Conservation (phyloP, 495 filamentous ascomycete genomes). For the Bacidia rubella region DNA sequence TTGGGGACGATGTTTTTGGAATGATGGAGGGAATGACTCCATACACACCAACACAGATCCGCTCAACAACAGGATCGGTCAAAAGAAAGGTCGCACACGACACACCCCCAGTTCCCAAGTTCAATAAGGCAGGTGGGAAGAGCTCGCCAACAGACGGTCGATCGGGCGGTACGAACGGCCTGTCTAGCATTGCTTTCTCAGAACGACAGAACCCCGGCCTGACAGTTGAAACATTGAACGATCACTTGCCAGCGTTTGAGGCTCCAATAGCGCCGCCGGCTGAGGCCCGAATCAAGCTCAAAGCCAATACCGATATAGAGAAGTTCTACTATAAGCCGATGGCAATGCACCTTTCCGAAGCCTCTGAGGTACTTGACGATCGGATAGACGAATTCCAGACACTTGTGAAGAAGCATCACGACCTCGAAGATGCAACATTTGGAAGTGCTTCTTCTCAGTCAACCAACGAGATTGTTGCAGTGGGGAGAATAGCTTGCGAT, state of each 20-base stretch:
- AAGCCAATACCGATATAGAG: slow-evolving; percentile 68
- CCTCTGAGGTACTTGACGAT: slow-evolving; percentile 85
- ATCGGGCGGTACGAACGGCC: slow-evolving; percentile 5
- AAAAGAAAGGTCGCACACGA: slow-evolving; percentile 45
- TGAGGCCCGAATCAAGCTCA: slow-evolving; percentile 68
- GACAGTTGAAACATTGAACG: slow-evolving; percentile 67
- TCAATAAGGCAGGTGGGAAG: slow-evolving; percentile 29
- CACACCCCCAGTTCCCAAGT: slow-evolving; percentile 41
- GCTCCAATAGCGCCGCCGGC: slow-evolving; percentile 55
- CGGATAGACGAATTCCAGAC: slow-evolving; percentile 77
- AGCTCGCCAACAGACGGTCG: slow-evolving; percentile 29
- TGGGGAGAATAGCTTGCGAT: slow-evolving; percentile 85
- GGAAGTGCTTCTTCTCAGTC: slow-evolving; percentile 75
- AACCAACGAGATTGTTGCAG: slow-evolving; percentile 74
- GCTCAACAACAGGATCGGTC: slow-evolving; percentile 37
- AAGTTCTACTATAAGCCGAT: slow-evolving; percentile 86
- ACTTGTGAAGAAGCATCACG: slow-evolving; percentile 58
- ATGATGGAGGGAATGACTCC: slow-evolving; percentile 77
- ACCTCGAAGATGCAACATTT: slow-evolving; percentile 67
- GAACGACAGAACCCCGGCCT: slow-evolving; percentile 67
- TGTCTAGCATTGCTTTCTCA: slow-evolving; percentile 43
- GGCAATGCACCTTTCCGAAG: slow-evolving; percentile 84
- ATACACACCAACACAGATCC: slow-evolving; percentile 46
- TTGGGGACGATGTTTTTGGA: slow-evolving; percentile 59
- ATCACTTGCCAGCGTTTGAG: slow-evolving; percentile 54